Evolutionary conservation across 2,329 filamentous ascomycete genomes (phyloP).

Genomic region (Emmonsiellopsis sp.): DNA sequence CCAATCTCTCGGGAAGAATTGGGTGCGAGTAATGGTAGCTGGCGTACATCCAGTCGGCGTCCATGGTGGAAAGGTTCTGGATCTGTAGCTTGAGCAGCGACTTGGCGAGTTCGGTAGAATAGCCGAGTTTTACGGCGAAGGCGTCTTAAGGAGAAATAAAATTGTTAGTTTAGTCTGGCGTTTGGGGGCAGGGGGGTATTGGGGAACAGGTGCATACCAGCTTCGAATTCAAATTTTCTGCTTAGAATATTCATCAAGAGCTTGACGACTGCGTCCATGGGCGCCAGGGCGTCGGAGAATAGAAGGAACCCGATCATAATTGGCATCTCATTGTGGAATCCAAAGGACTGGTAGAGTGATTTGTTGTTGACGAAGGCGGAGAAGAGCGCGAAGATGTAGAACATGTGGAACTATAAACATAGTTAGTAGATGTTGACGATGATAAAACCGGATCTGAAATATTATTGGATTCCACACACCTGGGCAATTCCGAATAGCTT

Average conservation of each 20-base stretch:
- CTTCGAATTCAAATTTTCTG: slow-evolving; percentile 91
- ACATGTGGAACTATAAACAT: slow-evolving; percentile 63
- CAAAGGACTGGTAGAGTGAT: slow-evolving; percentile 84
- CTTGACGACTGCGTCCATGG: slow-evolving; percentile 91
- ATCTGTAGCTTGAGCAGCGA: slow-evolving; percentile 96
- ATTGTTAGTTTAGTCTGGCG: slow-evolving; percentile 13
- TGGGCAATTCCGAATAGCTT: slow-evolving; percentile 79
- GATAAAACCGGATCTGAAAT: not conserved
- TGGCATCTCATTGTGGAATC: slow-evolving; percentile 71
- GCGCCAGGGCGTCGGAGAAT: slow-evolving; percentile 91
- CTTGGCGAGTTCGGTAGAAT: slow-evolving; percentile 68
- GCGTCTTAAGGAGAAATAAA: slow-evolving; percentile 44
- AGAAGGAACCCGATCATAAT: slow-evolving; percentile 97
- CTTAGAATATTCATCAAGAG: slow-evolving; percentile 93
- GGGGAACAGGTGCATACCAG: slow-evolving; percentile 45
- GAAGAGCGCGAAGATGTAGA: slow-evolving; percentile 95
- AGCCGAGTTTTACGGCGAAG: slow-evolving; percentile 79
- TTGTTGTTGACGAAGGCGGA: slow-evolving; percentile 94
- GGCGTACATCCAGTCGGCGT: slow-evolving; percentile 96
- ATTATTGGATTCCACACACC: slow-evolving; percentile 38
- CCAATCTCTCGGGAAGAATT: slow-evolving; percentile 85
- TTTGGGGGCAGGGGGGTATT: not conserved
- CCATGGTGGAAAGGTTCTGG: slow-evolving; percentile 97
- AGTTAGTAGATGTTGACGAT: not conserved
- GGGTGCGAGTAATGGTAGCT: slow-evolving; percentile 98